Conservation (phyloP, 176 grass and related monocot species). For the Elaeis guineensis region DNA sequence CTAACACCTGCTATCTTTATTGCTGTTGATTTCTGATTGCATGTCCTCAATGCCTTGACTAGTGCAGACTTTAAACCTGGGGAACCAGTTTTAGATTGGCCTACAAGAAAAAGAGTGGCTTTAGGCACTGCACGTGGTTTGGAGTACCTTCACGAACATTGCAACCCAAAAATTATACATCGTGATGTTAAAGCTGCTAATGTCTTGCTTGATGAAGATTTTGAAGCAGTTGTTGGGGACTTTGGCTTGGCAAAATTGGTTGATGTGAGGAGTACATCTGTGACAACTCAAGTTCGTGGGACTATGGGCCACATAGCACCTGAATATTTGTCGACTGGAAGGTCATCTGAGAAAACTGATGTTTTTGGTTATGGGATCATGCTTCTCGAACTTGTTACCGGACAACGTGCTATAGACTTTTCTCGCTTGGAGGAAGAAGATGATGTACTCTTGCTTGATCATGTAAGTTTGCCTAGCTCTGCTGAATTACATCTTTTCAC, state of each 20-base stretch:
- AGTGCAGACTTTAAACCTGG: slow-evolving; percentile 85
- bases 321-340: slow-evolving; percentile 90
- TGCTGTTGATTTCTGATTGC: background rate
- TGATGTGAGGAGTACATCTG: slow-evolving; percentile 89
- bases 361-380: slow-evolving; percentile 96
- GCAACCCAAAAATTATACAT: slow-evolving; percentile 96
- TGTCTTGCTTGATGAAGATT: slow-evolving; percentile 87
- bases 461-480: slow-evolving; percentile 41
- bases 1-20: no score
- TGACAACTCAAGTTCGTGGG: slow-evolving; percentile 92
- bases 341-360: slow-evolving; percentile 89
- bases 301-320: slow-evolving; percentile 99
- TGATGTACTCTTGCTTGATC: slow-evolving; percentile 85
- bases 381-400: slow-evolving; percentile 91
- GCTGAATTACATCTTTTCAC: no score
- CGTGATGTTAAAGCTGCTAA: slow-evolving; percentile 95
- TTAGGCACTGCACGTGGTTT: slow-evolving; percentile 85
- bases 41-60: slow-evolving; percentile 14
- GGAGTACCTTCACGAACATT: slow-evolving; percentile 96
- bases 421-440: slow-evolving; percentile 96
- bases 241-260: slow-evolving; percentile 92
- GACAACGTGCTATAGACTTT: slow-evolving; percentile 89
- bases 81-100: slow-evolving; percentile 79
- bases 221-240: slow-evolving; percentile 87
- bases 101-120: slow-evolving; percentile 75